These are phyloP conservation scores for Phaeosphaeria sp. DNA, from an alignment of 2,329 filamentous ascomycete species.

Conservation along the genomic window DNA sequence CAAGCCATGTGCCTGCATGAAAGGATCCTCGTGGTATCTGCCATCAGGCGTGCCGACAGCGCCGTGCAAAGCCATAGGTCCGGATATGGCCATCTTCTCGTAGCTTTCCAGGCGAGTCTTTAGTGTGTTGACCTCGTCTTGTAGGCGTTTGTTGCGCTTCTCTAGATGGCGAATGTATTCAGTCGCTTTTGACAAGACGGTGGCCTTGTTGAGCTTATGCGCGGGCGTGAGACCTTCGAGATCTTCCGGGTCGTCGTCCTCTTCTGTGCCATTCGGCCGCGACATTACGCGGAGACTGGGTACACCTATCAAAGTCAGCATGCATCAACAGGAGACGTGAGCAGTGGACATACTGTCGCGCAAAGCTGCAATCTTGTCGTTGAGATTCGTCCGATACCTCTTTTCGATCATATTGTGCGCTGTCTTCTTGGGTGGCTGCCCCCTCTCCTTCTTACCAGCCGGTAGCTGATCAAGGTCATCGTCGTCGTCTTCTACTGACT, in stretches of 20 bases:
- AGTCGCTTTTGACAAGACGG: constrained; percentile 91
- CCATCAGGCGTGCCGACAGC: constrained; percentile 40
- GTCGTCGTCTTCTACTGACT: constrained; percentile 59
- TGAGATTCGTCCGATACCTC: constrained; percentile 92
- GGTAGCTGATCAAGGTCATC: constrained; percentile 65
- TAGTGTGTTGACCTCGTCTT: constrained; percentile 81
- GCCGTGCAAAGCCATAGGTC: constrained; percentile 48
- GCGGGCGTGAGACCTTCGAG: constrained; percentile 73
- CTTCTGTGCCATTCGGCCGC: constrained; percentile 64
- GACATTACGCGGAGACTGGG: constrained; percentile 87
- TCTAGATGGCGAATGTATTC: constrained; percentile 96
- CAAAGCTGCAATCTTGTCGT: constrained; percentile 94
- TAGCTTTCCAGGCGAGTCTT: constrained; percentile 72
- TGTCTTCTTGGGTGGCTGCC: constrained; percentile 77
- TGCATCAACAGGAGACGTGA: background rate
- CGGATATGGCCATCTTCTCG: constrained; percentile 74
- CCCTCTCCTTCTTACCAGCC: constrained; percentile 61
- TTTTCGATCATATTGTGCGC: constrained; percentile 99
- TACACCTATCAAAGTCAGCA: constrained; percentile 55
- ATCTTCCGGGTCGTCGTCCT: constrained; percentile 83
- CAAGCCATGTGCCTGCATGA: constrained; percentile 33
- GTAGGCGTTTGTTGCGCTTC: constrained; percentile 82
- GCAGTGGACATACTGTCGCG: constrained; percentile 68
- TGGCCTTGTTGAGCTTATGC: constrained; percentile 98
- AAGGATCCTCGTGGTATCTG: constrained; percentile 48